Conservation (phyloP, 164 flowering plant genomes). For the Sedum album region DNA sequence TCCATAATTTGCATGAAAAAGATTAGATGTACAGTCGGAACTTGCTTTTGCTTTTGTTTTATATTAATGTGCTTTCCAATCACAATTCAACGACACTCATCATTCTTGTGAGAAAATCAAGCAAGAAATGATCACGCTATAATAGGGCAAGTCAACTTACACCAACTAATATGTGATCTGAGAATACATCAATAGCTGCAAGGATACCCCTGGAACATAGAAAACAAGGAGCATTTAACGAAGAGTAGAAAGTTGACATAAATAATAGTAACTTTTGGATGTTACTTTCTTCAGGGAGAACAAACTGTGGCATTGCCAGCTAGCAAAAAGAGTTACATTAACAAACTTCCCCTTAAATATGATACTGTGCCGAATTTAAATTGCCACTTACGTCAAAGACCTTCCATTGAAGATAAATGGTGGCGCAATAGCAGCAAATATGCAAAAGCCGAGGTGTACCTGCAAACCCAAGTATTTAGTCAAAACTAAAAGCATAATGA, state of each 20-base stretch:
- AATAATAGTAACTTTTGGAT: background rate
- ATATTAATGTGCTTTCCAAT: background rate
- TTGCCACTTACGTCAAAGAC: constrained; percentile 78
- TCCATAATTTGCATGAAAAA: background rate
- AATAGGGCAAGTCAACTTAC: constrained; percentile 37
- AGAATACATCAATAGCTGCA: constrained; percentile 76
- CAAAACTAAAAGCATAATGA: background rate
- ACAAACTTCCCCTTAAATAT: background rate
- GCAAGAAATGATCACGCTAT: background rate
- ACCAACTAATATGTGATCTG: constrained; percentile 69
- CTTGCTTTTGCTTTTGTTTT: background rate
- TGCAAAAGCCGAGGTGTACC: constrained; percentile 87
- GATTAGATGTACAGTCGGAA: background rate
- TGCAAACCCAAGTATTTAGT: constrained; percentile 23
- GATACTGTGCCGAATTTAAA: background rate
- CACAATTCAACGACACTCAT: no score
- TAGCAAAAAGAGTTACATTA: background rate
- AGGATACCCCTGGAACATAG: constrained; percentile 69
- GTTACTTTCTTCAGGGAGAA: background rate
- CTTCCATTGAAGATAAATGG: constrained; percentile 85
- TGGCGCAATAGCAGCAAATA: constrained; percentile 96
- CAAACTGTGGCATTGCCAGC: background rate
- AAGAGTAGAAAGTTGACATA: background rate
- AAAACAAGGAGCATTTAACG: background rate
- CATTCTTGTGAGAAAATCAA: no score